Percentiles rank a stretch among this genome's conserved stretches.
phyloP scores from a whole-genome alignment of 2,329 filamentous ascomycete species.

The Stemphylium vesicarium region DNA sequence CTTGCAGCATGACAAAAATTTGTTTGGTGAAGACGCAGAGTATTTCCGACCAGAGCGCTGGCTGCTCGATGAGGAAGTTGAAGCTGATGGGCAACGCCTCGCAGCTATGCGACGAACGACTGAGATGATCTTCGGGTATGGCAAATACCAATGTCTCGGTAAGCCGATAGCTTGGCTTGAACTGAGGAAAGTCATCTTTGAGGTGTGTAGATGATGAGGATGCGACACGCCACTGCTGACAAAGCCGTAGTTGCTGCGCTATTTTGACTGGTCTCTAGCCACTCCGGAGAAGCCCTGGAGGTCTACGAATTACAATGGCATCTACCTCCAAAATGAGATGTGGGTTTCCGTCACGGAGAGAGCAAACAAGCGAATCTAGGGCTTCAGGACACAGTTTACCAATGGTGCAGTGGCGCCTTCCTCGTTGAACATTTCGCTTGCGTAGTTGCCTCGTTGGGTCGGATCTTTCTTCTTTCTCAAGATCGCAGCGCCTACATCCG shows the following conservation, averaged over 20 bases:
- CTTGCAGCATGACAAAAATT: conserved; percentile 27
- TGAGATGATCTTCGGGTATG: conserved; percentile 43
- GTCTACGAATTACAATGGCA: conserved; percentile 23
- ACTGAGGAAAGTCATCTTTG: conserved; percentile 48
- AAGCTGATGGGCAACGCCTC: conserved; percentile 10
- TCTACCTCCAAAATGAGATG: conserved; percentile 30
- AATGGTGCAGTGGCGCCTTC: background rate
- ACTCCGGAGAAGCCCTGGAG: conserved; percentile 34
- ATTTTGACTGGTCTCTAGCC: conserved; percentile 18
- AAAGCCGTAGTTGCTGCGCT: too few relatives aligned
- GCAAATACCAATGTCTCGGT: conserved; percentile 42
- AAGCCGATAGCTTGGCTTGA: conserved; percentile 42
- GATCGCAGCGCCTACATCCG: too few relatives aligned
- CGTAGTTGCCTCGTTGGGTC: too few relatives aligned
- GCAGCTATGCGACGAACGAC: conserved; percentile 33
- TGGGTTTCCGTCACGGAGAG: conserved; percentile 31
- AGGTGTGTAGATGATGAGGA: conserved; percentile 39
- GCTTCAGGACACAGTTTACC: background rate
- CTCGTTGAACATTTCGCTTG: too few relatives aligned
- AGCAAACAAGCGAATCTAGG: background rate
- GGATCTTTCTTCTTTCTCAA: too few relatives aligned
- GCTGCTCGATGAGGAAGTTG: conserved; percentile 37
- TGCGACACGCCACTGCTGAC: background rate
- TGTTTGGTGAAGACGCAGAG: conserved; percentile 49
- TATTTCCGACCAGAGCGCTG: conserved; percentile 58